Conservation (phyloP, 2,329 filamentous ascomycete genomes). For the Macroventuria anomochaeta region DNA sequence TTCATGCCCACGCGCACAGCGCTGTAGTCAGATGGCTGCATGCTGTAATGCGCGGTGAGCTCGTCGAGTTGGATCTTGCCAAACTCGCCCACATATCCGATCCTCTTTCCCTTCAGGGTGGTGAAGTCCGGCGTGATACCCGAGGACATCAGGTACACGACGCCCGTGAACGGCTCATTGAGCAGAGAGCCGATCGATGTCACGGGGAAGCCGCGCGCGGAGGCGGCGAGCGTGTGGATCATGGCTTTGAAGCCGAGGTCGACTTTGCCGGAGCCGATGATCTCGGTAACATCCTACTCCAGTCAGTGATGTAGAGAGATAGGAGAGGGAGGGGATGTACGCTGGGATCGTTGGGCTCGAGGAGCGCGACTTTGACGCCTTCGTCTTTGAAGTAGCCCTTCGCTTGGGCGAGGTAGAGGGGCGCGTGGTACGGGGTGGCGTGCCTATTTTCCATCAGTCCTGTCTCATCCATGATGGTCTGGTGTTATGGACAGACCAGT, state of each 20-base stretch:
- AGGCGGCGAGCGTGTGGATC: slow-evolving; percentile 81
- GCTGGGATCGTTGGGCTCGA: slow-evolving; percentile 80
- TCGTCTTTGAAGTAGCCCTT: slow-evolving; percentile 78
- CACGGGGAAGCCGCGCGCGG: slow-evolving; percentile 76
- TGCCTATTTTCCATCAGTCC: slow-evolving; percentile 62
- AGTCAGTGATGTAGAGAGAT: background rate
- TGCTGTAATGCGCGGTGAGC: slow-evolving; percentile 77
- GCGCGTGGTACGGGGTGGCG: slow-evolving; percentile 81
- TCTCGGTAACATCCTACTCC: slow-evolving; percentile 83
- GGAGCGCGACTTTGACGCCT: slow-evolving; percentile 76
- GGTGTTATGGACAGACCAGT: slow-evolving; percentile 66
- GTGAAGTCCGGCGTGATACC: slow-evolving; percentile 78
- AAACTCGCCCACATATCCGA: slow-evolving; percentile 81
- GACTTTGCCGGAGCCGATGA: slow-evolving; percentile 77
- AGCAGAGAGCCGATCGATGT: slow-evolving; percentile 75
- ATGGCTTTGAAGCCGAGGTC: slow-evolving; percentile 84
- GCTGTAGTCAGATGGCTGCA: slow-evolving; percentile 75
- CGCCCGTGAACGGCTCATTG: slow-evolving; percentile 80
- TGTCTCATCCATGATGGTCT: background rate
- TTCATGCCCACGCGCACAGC: slow-evolving; percentile 83
- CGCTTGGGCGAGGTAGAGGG: slow-evolving; percentile 76
- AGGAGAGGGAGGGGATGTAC: slow-evolving; percentile 47
- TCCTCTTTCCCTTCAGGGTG: slow-evolving; percentile 76
- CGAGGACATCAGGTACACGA: slow-evolving; percentile 76
- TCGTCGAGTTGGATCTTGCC: slow-evolving; percentile 85